Percentiles rank a stretch among this genome's conserved stretches.
Conservation (phyloP, 179 eudicot genomes). For the Beta macrorhiza region DNA sequence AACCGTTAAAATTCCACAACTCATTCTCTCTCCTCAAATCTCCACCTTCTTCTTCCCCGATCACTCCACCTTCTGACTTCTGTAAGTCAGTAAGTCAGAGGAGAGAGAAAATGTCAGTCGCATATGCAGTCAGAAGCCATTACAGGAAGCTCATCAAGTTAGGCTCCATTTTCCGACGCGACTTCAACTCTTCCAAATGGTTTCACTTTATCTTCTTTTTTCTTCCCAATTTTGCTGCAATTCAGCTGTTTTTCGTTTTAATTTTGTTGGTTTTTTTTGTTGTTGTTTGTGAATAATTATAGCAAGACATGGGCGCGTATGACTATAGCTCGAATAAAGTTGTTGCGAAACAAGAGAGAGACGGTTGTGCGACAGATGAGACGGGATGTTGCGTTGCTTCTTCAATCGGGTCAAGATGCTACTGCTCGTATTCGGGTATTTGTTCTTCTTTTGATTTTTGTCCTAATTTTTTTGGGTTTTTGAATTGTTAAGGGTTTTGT, state of each 20-base stretch:
- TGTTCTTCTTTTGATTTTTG: background rate
- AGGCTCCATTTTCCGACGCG: constrained; percentile 49
- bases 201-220: background rate
- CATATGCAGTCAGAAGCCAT: constrained; percentile 29
- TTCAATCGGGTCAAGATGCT: constrained; percentile 77
- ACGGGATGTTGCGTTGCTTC: constrained; percentile 84
- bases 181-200: constrained; percentile 90
- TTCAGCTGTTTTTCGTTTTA: no score
- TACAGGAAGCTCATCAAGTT: constrained; percentile 55
- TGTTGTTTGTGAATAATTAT: background rate
- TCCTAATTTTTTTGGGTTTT: background rate
- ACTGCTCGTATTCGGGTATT: constrained; percentile 91
- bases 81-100: background rate
- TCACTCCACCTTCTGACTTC: background rate
- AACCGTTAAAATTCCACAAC: constrained; percentile 26
- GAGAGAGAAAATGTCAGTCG: constrained; percentile 15
- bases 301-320: constrained; percentile 88
- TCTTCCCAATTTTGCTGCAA: no score
- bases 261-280: background rate
- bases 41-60: background rate
- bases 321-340: constrained; percentile 83
- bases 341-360: constrained; percentile 83
- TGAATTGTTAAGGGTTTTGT: background rate
- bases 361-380: constrained; percentile 71
- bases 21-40: background rate